Evolutionary conservation across 2,329 filamentous ascomycete species (phyloP), one percentile per base, ranked within the genome.

Genomic region (Ophiostoma triangulosporum): DNA sequence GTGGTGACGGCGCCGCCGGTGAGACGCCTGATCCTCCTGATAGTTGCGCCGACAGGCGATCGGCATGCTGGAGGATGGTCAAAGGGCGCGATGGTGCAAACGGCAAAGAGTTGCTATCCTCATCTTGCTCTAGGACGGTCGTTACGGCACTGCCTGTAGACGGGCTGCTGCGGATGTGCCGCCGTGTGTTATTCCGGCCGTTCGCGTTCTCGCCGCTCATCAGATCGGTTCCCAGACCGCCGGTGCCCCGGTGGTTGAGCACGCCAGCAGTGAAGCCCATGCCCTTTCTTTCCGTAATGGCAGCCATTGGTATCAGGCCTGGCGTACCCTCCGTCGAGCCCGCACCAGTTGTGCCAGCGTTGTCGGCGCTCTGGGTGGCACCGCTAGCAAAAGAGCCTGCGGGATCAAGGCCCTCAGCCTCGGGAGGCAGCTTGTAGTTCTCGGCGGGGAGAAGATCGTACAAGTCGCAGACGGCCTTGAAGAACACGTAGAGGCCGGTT

Each of bases 391-490:
- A n/a, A 4, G 26, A 46, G n/a, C 56, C 40, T 33, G 29, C 32
- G 53, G 32, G 4, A 7, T 31, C 69, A 2, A 88, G 70, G 0
- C 90, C 91, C 67, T 97, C 91, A 3, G 93, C 91, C 67, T 97
- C 91, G 2, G 86, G 81, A 1, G 93, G 91, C 45, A 98, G 81
- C 56, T 94, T 97, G 70, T 97, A 96, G 65, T 94, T 96, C 69
- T 97, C 93, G 50, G 88, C 83, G 1, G 89, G 89, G 29, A 98
- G 81, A 56, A 97, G 75, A 60, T 85, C 84, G 68, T 95, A 96
- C 61, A 84, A 77, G 66, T 98, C 93, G 68, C 91, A 97, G 22
- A 97, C 90, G 0, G 86, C 93, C 75, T 96, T 97, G 76, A 97
- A 98, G 63, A 98, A 84, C 55, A 95, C 80, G 66, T 98, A 98